A percentile compares a stretch with the other conserved stretches of the same genome.
Conservation (phyloP, 768 basidiomycete genomes). For the Mycena chlorophos region DNA sequence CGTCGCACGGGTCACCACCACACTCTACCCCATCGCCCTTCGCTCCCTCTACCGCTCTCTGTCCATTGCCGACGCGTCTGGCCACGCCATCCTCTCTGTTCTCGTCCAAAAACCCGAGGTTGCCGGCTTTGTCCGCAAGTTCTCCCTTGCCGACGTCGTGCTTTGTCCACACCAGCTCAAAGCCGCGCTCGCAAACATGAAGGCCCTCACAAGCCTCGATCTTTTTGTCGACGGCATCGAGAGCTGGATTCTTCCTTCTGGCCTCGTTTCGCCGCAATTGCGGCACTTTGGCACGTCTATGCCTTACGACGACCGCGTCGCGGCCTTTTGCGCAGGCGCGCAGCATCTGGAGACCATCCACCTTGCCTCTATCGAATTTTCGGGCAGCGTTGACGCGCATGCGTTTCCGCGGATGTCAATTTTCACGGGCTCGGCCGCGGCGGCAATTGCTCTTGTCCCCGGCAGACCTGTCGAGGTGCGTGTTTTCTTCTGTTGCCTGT, state of each 20-base stretch:
- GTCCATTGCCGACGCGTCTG: conserved; percentile 42
- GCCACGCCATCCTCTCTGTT: conserved; percentile 50
- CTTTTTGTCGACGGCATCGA: conserved; percentile 51
- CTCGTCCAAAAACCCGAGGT: conserved; percentile 59
- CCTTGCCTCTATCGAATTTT: conserved; percentile 57
- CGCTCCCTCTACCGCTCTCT: conserved; percentile 65
- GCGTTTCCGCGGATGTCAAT: conserved; percentile 48
- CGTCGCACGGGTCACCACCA: conserved; percentile 45
- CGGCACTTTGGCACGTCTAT: conserved; percentile 61
- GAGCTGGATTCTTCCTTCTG: conserved; percentile 53
- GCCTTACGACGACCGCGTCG: conserved; percentile 57
- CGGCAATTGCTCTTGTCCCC: conserved; percentile 58
- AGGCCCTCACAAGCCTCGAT: conserved; percentile 56
- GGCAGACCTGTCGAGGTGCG: conserved; percentile 68
- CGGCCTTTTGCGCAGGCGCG: conserved; percentile 56
- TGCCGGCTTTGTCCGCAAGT: conserved; percentile 61
- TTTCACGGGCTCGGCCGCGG: conserved; percentile 61
- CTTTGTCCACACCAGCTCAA: conserved; percentile 45
- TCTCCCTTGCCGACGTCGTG: conserved; percentile 53
- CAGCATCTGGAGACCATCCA: conserved; percentile 47
- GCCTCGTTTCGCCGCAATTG: conserved; percentile 46
- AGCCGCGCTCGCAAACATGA: conserved; percentile 60
- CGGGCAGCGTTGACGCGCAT: conserved; percentile 34
- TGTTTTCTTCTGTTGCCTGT: too few relatives aligned
- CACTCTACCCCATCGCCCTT: conserved; percentile 51